These are phyloP conservation scores for Phylloporus sp. DNA, from an alignment of 768 basidiomycete species.

Conservation along the genomic window DNA sequence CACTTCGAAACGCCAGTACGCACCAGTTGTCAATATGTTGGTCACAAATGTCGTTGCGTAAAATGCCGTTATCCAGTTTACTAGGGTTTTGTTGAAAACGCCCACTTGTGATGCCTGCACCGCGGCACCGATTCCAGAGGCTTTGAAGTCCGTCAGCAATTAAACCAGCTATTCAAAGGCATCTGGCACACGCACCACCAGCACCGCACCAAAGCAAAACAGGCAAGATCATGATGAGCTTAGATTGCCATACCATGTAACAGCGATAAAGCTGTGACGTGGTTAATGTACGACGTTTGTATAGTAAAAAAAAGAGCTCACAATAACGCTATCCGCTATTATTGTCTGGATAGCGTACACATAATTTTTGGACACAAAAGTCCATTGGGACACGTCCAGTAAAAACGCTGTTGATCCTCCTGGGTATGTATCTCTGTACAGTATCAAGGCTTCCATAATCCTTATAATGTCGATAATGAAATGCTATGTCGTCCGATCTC, in stretches of 20 bases:
- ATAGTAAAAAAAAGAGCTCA: slow-evolving; percentile 1
- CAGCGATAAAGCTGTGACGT: slow-evolving; percentile 9
- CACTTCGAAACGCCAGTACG: neutral
- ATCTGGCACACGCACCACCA: slow-evolving; percentile 9
- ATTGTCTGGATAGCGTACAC: slow-evolving; percentile 20
- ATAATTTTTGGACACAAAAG: slow-evolving; percentile 24
- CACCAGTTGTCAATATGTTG: slow-evolving; percentile 30
- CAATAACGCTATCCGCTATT: slow-evolving; percentile 23
- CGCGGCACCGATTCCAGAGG: slow-evolving; percentile 3
- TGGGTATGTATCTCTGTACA: slow-evolving; percentile 2
- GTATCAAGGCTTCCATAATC: slow-evolving; percentile 20
- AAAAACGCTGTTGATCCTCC: slow-evolving; percentile 25
- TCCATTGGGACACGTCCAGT: slow-evolving; percentile 16
- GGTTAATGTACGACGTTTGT: neutral
- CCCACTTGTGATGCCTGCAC: slow-evolving; percentile 2
- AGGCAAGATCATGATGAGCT: slow-evolving; percentile 21
- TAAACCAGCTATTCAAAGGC: slow-evolving; percentile 4
- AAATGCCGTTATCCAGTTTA: slow-evolving; percentile 32
- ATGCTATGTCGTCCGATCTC: slow-evolving; percentile 8
- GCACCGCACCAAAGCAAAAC: slow-evolving; percentile 22
- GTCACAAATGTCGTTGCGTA: slow-evolving; percentile 29
- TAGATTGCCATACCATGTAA: slow-evolving; percentile 28
- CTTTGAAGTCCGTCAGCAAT: neutral
- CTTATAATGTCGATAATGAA: slow-evolving; percentile 15
- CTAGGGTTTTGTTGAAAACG: slow-evolving; percentile 21